Percentiles rank a stretch among this genome's conserved stretches.
These are phyloP conservation scores for Salix koriyanagi DNA, from an alignment of 345 rosid genomes.

Conservation along the genomic window DNA sequence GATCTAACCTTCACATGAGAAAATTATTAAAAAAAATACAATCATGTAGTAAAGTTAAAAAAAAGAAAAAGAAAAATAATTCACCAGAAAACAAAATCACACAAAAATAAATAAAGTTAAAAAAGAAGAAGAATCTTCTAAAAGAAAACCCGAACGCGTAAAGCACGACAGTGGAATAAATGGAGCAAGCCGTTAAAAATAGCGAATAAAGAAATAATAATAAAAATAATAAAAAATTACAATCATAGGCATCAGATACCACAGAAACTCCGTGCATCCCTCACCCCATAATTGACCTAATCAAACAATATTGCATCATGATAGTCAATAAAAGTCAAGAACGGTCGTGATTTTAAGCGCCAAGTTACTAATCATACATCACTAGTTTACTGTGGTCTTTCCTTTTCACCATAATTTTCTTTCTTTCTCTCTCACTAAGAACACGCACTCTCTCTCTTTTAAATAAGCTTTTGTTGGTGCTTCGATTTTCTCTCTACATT, in stretches of 20 bases:
- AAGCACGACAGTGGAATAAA: constrained; percentile 14
- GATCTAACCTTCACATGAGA: too few species aligned
- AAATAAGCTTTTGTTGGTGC: neutral
- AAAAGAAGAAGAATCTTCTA: neutral
- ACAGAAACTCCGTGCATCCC: neutral
- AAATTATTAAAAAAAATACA: too few species aligned
- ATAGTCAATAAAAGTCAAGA: neutral
- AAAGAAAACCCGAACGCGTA: constrained; percentile 8
- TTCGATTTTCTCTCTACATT: constrained; percentile 25
- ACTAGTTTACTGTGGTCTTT: neutral
- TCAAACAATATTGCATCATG: neutral
- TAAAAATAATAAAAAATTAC: too few species aligned
- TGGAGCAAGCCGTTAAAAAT: neutral
- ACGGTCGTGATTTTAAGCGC: constrained; percentile 4
- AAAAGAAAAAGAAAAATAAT: too few species aligned
- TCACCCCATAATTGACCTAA: neutral
- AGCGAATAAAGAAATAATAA: neutral
- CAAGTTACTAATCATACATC: neutral
- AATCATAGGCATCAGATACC: constrained; percentile 6
- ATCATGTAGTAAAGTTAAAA: too few species aligned
- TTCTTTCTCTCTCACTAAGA: neutral
- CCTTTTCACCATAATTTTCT: constrained; percentile 8
- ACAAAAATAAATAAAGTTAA: neutral
- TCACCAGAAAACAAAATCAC: too few species aligned
- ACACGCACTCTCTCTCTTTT: neutral